Conservation (phyloP, 1,284 basidiomycete species). For the Fomitopsis pinicola region DNA sequence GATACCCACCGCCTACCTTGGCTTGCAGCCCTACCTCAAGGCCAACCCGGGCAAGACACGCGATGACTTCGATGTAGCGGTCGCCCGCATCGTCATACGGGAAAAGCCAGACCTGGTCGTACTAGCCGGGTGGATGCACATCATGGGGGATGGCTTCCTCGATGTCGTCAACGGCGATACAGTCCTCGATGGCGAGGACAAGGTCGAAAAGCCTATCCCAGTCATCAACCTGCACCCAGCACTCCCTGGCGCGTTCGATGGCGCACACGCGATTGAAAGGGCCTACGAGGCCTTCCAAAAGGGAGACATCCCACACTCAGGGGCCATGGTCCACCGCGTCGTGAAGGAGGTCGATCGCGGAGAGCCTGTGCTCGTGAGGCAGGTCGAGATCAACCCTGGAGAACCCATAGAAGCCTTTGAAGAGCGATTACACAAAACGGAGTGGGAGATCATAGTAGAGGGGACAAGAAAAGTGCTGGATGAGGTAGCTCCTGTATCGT, state of each 20-base stretch:
- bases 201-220: slow-evolving; percentile 50
- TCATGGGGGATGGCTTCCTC: slow-evolving; percentile 59
- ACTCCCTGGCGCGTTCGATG: slow-evolving; percentile 92
- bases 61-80: slow-evolving; percentile 82
- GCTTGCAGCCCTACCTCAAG: slow-evolving; percentile 83
- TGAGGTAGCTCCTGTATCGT: slow-evolving; percentile 18
- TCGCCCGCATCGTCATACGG: slow-evolving; percentile 69
- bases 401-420: slow-evolving; percentile 79
- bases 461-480: slow-evolving; percentile 70
- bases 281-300: slow-evolving; percentile 86
- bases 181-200: slow-evolving; percentile 28
- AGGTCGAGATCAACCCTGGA: slow-evolving; percentile 71
- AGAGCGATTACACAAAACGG: slow-evolving; percentile 74
- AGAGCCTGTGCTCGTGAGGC: slow-evolving; percentile 78
- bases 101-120: slow-evolving; percentile 83
- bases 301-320: slow-evolving; percentile 75
- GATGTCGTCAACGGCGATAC: slow-evolving; percentile 44
- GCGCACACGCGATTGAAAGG: slow-evolving; percentile 84
- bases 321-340: slow-evolving; percentile 94
- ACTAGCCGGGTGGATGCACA: slow-evolving; percentile 98
- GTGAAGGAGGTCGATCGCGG: slow-evolving; percentile 93
- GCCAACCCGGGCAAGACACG: slow-evolving; percentile 71
- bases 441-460: slow-evolving; percentile 92
- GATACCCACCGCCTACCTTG: slow-evolving; percentile 83
- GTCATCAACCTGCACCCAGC: slow-evolving; percentile 98